These are phyloP conservation scores for Lolium perenne DNA, from an alignment of 176 grass and related monocot species.

Conservation along the genomic window DNA sequence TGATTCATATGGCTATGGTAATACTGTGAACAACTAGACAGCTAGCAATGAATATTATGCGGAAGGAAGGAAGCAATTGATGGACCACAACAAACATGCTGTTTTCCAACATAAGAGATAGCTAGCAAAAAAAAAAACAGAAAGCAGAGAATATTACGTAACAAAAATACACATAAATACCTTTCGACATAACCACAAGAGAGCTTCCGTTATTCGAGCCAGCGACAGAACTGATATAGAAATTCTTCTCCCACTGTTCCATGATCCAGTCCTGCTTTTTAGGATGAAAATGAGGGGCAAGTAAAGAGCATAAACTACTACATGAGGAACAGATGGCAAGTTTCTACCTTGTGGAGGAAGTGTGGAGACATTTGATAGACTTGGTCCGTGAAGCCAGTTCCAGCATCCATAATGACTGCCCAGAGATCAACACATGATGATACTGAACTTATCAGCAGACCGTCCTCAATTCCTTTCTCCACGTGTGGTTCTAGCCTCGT, in stretches of 20 bases:
- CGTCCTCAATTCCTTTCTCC: slow-evolving; percentile 80
- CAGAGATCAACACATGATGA: slow-evolving; percentile 75
- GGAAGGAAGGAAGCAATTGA: too few species aligned
- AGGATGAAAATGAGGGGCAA: slow-evolving; percentile 16
- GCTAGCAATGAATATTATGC: not conserved
- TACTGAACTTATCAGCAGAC: slow-evolving; percentile 77
- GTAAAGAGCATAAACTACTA: slow-evolving; percentile 23
- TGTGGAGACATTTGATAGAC: slow-evolving; percentile 66
- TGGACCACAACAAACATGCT: not conserved
- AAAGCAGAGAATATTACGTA: not conserved
- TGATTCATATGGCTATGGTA: not conserved
- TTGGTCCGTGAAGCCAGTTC: slow-evolving; percentile 73
- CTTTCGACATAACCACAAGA: slow-evolving; percentile 82
- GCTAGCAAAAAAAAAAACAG: not conserved
- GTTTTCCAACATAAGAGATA: not conserved
- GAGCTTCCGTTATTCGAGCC: slow-evolving; percentile 67
- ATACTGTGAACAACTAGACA: not conserved
- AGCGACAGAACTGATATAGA: slow-evolving; percentile 76
- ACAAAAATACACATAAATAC: slow-evolving; percentile 32
- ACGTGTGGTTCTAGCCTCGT: slow-evolving; percentile 66
- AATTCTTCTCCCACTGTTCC: slow-evolving; percentile 81
- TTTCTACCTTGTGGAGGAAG: slow-evolving; percentile 61
- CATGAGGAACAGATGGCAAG: slow-evolving; percentile 12
- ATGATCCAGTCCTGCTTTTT: slow-evolving; percentile 72
- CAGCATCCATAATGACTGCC: slow-evolving; percentile 86